Conservation (phyloP, 768 basidiomycete genomes). For the Fomitopsis pulvina region DNA sequence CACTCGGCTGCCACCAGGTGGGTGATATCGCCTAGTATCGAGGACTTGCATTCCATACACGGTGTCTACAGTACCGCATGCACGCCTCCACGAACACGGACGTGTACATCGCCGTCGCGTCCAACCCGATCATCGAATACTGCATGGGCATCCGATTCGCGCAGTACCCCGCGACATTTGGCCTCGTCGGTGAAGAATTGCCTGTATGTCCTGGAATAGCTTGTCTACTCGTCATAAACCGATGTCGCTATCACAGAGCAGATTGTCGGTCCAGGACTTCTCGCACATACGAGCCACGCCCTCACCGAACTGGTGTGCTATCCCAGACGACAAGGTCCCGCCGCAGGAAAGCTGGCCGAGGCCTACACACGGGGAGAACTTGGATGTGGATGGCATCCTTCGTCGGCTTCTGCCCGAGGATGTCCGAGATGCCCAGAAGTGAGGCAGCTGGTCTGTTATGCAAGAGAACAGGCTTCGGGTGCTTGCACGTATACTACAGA, state of each 20-base stretch:
- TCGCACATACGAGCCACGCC: conserved; percentile 71
- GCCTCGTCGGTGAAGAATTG: conserved; percentile 4
- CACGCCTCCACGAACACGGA: conserved; percentile 62
- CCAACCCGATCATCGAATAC: conserved; percentile 78
- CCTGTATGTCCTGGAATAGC: background rate
- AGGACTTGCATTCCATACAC: background rate
- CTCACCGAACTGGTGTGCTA: conserved; percentile 68
- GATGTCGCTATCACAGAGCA: conserved; percentile 23
- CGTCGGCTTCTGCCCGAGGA: background rate
- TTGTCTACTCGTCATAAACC: background rate
- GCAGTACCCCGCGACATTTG: conserved; percentile 43
- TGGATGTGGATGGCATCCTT: background rate
- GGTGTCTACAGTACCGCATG: conserved; percentile 74
- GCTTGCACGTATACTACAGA: too few relatives aligned
- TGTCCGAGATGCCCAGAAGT: too few relatives aligned
- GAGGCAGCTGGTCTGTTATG: too few relatives aligned
- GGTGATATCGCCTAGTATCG: background rate
- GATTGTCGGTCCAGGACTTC: conserved; percentile 70
- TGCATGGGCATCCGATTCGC: conserved; percentile 59
- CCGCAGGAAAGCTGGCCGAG: conserved; percentile 8
- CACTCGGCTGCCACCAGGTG: conserved; percentile 80
- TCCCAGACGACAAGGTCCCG: conserved; percentile 7
- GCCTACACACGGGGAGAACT: background rate
- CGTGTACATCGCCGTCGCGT: conserved; percentile 59
- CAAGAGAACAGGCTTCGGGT: too few relatives aligned